Conservation (phyloP, 2,329 filamentous ascomycete species). For the Colletotrichum sp. region DNA sequence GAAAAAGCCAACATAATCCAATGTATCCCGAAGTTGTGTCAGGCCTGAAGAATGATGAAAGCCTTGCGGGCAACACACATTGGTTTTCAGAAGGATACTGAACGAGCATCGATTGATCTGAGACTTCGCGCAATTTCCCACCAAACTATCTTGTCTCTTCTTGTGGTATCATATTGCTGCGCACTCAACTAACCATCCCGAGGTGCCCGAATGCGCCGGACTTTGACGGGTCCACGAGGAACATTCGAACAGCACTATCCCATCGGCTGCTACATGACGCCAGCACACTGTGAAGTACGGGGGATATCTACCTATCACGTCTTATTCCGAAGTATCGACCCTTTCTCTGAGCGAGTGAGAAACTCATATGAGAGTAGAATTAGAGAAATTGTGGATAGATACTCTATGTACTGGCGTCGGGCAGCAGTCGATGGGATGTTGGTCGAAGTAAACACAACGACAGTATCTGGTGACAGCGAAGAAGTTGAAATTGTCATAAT, state of each 20-base stretch:
- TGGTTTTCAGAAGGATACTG: fast-evolving
- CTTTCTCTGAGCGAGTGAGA: too few species aligned
- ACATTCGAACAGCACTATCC: not conserved
- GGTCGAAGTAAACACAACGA: too few species aligned
- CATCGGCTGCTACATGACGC: too few species aligned
- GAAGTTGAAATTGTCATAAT: too few species aligned
- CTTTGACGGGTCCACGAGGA: not conserved
- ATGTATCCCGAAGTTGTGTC: not conserved
- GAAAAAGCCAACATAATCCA: not conserved
- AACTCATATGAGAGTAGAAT: too few species aligned
- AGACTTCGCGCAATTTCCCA: fast-evolving
- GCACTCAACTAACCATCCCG: not conserved
- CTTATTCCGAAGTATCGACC: too few species aligned
- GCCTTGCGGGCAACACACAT: not conserved
- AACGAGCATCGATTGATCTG: fast-evolving
- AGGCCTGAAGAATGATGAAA: not conserved
- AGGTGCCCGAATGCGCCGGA: not conserved
- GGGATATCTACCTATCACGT: too few species aligned
- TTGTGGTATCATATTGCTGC: not conserved
- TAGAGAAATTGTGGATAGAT: too few species aligned
- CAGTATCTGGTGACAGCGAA: fast-evolving
- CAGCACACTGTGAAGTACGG: too few species aligned
- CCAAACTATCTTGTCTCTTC: not conserved
- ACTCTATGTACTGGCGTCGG: too few species aligned
- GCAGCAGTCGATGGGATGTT: too few species aligned